phyloP scores from a whole-genome alignment of 352 stramenopile species.

The Phytophthora tubulina region DNA sequence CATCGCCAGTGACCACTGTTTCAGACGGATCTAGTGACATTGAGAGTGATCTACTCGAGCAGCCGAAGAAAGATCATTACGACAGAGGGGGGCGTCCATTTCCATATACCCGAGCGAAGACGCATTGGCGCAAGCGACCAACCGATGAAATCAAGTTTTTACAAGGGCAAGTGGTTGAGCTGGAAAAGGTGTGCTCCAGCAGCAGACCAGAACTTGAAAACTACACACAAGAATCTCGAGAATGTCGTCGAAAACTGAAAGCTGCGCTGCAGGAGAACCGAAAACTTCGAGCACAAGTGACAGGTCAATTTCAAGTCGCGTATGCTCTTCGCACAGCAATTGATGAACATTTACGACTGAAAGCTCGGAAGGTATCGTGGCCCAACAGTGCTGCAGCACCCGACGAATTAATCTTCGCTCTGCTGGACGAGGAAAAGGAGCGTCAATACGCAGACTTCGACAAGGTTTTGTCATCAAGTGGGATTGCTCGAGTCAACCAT shows the following conservation, averaged over 20 bases:
- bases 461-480: neutral
- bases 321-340: neutral
- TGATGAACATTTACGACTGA: neutral
- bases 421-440: slow-evolving; percentile 20
- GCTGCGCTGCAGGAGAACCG: neutral
- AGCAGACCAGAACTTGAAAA: neutral
- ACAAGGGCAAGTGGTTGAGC: neutral
- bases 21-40: no score
- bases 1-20: no score
- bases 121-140: neutral
- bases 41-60: no score
- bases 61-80: no score
- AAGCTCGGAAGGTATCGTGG: neutral
- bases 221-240: no score
- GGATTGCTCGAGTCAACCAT: neutral
- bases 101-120: neutral
- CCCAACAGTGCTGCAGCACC: neutral
- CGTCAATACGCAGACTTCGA: slow-evolving; percentile 1
- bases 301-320: neutral
- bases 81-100: neutral
- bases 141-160: neutral
- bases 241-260: no score
- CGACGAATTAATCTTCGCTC: slow-evolving; percentile 16
- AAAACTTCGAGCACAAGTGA: neutral
- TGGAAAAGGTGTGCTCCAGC: neutral